phyloP scores from a whole-genome alignment of 1,284 basidiomycete genomes.

The Chalciporus sp. region DNA sequence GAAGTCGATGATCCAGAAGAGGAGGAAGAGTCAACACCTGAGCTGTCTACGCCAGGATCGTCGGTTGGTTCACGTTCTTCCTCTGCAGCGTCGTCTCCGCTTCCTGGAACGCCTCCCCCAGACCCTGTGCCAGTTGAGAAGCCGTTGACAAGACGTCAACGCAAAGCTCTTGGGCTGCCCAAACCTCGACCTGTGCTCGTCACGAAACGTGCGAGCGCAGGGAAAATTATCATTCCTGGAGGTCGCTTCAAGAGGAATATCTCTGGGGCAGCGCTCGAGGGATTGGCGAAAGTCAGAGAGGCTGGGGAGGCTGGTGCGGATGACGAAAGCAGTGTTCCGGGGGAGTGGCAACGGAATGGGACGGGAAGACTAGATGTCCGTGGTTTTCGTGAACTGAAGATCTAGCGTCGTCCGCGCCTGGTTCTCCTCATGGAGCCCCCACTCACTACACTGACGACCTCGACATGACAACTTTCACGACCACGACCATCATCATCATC shows the following conservation, averaged over 20 bases:
- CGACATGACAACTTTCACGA: conserved; percentile 14
- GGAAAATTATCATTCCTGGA: conserved; percentile 62
- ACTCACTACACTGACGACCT: conserved; percentile 7
- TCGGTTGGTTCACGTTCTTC: conserved; percentile 43
- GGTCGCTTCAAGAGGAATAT: conserved; percentile 43
- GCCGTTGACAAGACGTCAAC: conserved; percentile 62
- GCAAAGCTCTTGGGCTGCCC: conserved; percentile 67
- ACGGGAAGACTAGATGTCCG: conserved; percentile 75
- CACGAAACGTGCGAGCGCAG: conserved; percentile 39
- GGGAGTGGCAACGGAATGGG: conserved; percentile 74
- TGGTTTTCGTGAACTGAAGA: conserved; percentile 80
- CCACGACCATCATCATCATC: conserved; percentile 6
- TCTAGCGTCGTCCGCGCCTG: conserved; percentile 40
- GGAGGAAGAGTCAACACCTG: conserved; percentile 43
- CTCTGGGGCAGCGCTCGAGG: conserved; percentile 21
- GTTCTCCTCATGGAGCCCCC: conserved; percentile 1
- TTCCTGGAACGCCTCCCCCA: conserved; percentile 32
- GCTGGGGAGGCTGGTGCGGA: conserved; percentile 27
- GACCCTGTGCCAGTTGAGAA: conserved; percentile 33
- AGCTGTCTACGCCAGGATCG: conserved; percentile 45
- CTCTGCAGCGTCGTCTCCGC: conserved; percentile 44
- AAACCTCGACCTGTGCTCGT: conserved; percentile 43
- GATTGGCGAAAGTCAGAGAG: conserved; percentile 28
- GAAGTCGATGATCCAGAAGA: conserved; percentile 37
- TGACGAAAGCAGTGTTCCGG: conserved; percentile 37